Percentiles rank a stretch among this genome's conserved stretches.
phyloP scores from a whole-genome alignment of 1,284 basidiomycete species.

The Taiwanofungus camphoratus region DNA sequence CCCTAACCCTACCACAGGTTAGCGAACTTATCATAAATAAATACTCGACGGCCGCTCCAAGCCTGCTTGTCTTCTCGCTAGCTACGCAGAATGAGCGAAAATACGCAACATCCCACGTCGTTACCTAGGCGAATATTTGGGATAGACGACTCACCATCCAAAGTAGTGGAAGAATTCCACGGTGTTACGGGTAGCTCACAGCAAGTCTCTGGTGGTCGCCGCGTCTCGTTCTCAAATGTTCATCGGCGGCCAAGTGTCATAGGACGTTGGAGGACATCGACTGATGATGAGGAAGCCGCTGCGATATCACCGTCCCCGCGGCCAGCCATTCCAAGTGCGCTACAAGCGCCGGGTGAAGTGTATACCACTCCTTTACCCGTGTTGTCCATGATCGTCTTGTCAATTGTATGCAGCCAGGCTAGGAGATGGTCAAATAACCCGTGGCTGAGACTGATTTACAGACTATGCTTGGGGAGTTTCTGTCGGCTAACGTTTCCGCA shows the following conservation, averaged over 20 bases:
- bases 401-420: constrained; percentile 58
- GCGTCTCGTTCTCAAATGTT: constrained; percentile 23
- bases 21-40: too few species aligned
- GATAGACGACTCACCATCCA: constrained; percentile 13
- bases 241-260: constrained; percentile 23
- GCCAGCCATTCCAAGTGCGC: constrained; percentile 70
- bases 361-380: constrained; percentile 77
- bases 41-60: too few species aligned
- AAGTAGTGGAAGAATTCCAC: constrained; percentile 7
- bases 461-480: constrained; percentile 91
- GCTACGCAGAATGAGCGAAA: not conserved
- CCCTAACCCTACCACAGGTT: too few species aligned
- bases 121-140: constrained; percentile 19
- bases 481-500: constrained; percentile 86
- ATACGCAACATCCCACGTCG: not conserved
- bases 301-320: constrained; percentile 23
- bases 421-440: not conserved
- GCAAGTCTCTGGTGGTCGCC: constrained; percentile 5
- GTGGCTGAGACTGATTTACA: constrained; percentile 26
- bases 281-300: constrained; percentile 24
- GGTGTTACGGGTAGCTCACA: not conserved
- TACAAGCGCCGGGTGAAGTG: constrained; percentile 54
- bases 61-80: too few species aligned
- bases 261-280: constrained; percentile 18
- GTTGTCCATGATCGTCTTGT: constrained; percentile 88